Percentiles rank a stretch among this genome's conserved stretches.
These are phyloP conservation scores for Gypsophila paniculata DNA, from an alignment of 179 eudicot species.

Conservation along the genomic window DNA sequence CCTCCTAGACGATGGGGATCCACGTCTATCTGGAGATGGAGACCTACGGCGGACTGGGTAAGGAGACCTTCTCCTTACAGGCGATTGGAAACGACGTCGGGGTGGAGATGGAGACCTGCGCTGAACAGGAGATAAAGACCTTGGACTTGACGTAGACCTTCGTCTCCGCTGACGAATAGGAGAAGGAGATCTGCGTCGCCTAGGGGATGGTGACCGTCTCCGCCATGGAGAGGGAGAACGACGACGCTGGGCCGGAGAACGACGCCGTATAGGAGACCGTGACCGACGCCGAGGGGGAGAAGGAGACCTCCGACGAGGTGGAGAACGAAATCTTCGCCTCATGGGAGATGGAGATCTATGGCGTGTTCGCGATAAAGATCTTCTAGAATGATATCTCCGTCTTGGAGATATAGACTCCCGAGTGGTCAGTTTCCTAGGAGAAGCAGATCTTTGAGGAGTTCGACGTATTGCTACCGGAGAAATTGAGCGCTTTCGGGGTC, in stretches of 20 bases:
- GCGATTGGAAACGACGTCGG: slow-evolving; percentile 36
- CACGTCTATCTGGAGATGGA: slow-evolving; percentile 20
- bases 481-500: slow-evolving; percentile 44
- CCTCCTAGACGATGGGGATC: slow-evolving; percentile 27
- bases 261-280: slow-evolving; percentile 28
- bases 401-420: slow-evolving; percentile 54
- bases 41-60: slow-evolving; percentile 25
- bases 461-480: slow-evolving; percentile 46
- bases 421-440: slow-evolving; percentile 49
- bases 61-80: slow-evolving; percentile 22
- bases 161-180: slow-evolving; percentile 34
- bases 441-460: slow-evolving; percentile 51
- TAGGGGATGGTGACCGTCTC: slow-evolving; percentile 38
- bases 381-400: slow-evolving; percentile 39
- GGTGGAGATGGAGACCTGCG: slow-evolving; percentile 40
- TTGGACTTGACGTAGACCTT: slow-evolving; percentile 52
- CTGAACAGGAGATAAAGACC: slow-evolving; percentile 52
- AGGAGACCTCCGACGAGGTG: slow-evolving; percentile 40
- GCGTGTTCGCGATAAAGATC: slow-evolving; percentile 44
- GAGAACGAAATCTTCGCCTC: slow-evolving; percentile 47
- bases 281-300: slow-evolving; percentile 44
- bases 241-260: slow-evolving; percentile 30
- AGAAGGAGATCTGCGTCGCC: slow-evolving; percentile 45
- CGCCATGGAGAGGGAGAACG: slow-evolving; percentile 42
- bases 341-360: slow-evolving; percentile 56